These are phyloP conservation scores for Microdochium trichocladiopsis DNA, from an alignment of 2,329 filamentous ascomycete genomes.

Conservation along the genomic window DNA sequence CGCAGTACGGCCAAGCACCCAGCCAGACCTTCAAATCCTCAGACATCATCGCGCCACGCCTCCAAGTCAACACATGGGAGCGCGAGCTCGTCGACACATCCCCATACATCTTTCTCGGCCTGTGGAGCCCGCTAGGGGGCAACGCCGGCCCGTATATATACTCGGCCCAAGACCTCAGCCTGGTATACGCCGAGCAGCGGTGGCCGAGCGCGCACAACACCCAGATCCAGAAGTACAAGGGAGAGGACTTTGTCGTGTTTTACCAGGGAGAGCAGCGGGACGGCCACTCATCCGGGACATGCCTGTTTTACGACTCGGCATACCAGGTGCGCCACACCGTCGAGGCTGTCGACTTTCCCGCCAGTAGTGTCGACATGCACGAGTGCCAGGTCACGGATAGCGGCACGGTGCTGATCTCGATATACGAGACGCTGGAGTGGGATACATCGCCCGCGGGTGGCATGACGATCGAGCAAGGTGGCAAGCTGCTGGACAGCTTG, in stretches of 20 bases:
- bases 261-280: conserved; percentile 2
- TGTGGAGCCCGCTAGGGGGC: conserved; percentile 9
- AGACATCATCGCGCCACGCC: conserved; percentile 22
- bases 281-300: conserved; percentile 3
- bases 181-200: conserved; percentile 25
- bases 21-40: conserved; percentile 24
- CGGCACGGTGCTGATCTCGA: conserved; percentile 12
- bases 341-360: conserved; percentile 2
- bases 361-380: conserved; percentile 10
- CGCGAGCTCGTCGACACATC: conserved; percentile 15
- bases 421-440: conserved; percentile 10
- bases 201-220: conserved; percentile 8
- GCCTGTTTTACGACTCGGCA: conserved; percentile 12
- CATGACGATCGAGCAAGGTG: conserved; percentile 1
- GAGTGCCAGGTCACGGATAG: conserved; percentile 14
- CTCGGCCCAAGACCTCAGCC: conserved; percentile 24
- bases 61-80: conserved; percentile 25
- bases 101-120: conserved; percentile 24
- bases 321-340: conserved; percentile 14
- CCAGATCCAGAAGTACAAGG: conserved; percentile 5
- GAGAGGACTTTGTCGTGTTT: conserved; percentile 7
- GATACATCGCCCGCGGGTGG: conserved; percentile 7
- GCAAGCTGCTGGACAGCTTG: conserved; percentile 8
- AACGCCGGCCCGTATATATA: conserved; percentile 25
- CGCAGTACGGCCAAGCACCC: conserved; percentile 17